phyloP scores from a whole-genome alignment of 2,329 filamentous ascomycete genomes.

The Xylariaceae sp. region DNA sequence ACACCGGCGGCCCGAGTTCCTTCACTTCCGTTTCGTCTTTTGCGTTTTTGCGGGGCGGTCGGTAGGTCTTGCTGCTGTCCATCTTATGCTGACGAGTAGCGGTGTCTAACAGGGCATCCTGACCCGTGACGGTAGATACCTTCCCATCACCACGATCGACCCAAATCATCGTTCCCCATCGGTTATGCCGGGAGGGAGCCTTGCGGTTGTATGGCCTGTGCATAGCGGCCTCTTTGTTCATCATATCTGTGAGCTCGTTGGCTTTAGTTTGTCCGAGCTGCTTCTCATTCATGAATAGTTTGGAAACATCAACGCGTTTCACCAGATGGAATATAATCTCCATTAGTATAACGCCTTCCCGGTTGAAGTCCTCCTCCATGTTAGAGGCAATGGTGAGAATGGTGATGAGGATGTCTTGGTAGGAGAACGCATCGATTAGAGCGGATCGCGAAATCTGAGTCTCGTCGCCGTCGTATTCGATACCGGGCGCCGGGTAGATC shows the following conservation, averaged over 20 bases:
- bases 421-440: constrained; percentile 81
- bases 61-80: constrained; percentile 86
- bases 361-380: constrained; percentile 87
- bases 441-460: constrained; percentile 82
- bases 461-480: constrained; percentile 80
- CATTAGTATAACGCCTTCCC: constrained; percentile 82
- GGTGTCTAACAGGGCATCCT: constrained; percentile 72
- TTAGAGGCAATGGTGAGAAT: constrained; percentile 84
- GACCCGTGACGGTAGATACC: constrained; percentile 80
- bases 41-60: constrained; percentile 63
- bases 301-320: constrained; percentile 79
- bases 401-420: constrained; percentile 83
- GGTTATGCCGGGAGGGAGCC: constrained; percentile 80
- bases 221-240: constrained; percentile 82
- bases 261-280: constrained; percentile 64
- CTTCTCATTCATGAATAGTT: constrained; percentile 77
- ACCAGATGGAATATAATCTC: constrained; percentile 90
- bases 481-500: constrained; percentile 67
- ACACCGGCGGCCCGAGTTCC: constrained; percentile 70
- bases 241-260: constrained; percentile 66
- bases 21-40: constrained; percentile 60
- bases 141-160: constrained; percentile 82
- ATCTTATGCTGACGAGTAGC: constrained; percentile 76
- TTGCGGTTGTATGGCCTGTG: constrained; percentile 69
- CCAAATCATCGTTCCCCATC: constrained; percentile 98